Base-by-base conservation (phyloP, 257 asterid species). In the Asclepias syriaca region DNA sequence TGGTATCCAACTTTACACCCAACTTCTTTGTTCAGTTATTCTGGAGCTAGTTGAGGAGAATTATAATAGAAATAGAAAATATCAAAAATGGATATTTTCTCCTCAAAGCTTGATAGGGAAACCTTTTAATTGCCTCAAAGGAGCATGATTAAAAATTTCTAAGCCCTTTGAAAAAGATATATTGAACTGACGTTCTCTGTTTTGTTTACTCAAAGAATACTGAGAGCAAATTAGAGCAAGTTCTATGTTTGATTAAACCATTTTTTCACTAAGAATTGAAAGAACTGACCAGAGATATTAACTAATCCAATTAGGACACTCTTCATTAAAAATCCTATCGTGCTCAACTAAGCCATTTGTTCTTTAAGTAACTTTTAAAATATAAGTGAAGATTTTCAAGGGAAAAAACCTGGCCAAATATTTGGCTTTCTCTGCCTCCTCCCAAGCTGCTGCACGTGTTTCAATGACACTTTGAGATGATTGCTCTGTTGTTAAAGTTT, bases 361-460 rank as follows among this genome's bases (percentile, higher is more conserved):
- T 16, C 67, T 56, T 57, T 22, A 58, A 59, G 29, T 48, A 43
- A 11, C 13, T 58, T 24, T 9, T 58, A 18, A 58, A 58, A 58
- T 10, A 58, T 12, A 22, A 58, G 15, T 27, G 48, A 59, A 71
- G 24, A 34, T 11, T 9, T 73, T 66, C 69, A 74, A 69, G 0
- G 68, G 74, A 37, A 78, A 29, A 29, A 68, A 94, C 99, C 99
- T 91, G 61, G 97, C 97, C 77, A 87, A 77, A 71, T 91, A 95
- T 65, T 91, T 94, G 32, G 99, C 81, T 70, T 82, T 87, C 84
- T 94, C 99, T 58, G 93, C 92, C 76, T 94, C 97, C 83, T 91
- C 97, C 99, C 97, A 91, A 13, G 95, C 90, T 58, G 85, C 91
- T 8, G 99, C 99, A 48, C 96, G 94, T 81, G 88, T 87, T 50